phyloP scores from a whole-genome alignment of 305 asterid species.

The Fraxinus greggii region DNA sequence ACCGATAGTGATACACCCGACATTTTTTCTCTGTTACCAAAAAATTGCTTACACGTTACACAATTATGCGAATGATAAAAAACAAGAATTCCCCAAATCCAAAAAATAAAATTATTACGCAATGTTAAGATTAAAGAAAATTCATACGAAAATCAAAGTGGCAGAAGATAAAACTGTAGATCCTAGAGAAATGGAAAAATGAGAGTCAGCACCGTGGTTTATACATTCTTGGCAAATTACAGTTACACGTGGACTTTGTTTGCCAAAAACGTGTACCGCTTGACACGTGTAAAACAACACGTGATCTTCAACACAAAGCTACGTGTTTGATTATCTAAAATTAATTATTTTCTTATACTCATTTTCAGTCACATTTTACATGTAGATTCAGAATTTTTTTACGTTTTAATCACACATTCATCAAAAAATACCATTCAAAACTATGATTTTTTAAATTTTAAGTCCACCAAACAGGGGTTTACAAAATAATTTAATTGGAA shows the following conservation, averaged over 20 bases:
- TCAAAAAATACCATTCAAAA: too few relatives aligned
- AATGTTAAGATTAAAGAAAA: too few relatives aligned
- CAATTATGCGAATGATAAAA: too few relatives aligned
- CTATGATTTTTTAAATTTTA: too few relatives aligned
- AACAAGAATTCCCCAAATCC: background rate
- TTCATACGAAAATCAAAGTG: background rate
- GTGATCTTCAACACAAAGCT: background rate
- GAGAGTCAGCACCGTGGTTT: background rate
- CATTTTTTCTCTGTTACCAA: background rate
- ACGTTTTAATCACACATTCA: too few relatives aligned
- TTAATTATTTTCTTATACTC: too few relatives aligned
- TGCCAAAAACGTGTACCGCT: background rate
- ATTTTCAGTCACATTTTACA: too few relatives aligned
- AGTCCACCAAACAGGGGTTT: too few relatives aligned
- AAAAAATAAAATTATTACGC: too few relatives aligned
- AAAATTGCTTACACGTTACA: background rate
- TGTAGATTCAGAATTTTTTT: too few relatives aligned
- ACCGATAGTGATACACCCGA: background rate
- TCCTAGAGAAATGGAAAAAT: background rate
- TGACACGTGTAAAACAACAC: background rate
- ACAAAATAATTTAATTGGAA: too few relatives aligned
- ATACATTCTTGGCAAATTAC: background rate
- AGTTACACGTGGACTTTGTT: background rate
- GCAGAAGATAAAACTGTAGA: background rate
- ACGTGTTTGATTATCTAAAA: too few relatives aligned